A percentile compares a stretch with the other conserved stretches of the same genome.
Evolutionary conservation across 257 asterid genomes (phyloP).

Genomic region (Striga asiatica): DNA sequence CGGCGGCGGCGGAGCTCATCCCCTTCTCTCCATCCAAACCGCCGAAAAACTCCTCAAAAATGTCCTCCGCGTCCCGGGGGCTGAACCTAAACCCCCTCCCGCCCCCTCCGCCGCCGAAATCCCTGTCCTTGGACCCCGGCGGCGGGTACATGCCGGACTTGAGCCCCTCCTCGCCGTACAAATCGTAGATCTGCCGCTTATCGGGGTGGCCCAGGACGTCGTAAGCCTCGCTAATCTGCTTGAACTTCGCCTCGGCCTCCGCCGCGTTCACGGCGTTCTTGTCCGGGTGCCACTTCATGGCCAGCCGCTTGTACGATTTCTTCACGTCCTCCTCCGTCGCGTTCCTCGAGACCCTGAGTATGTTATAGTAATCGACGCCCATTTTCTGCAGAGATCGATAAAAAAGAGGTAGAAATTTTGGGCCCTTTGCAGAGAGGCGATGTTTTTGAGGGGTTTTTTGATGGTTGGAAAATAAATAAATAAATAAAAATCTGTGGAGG

Average conservation of each 20-base stretch:
- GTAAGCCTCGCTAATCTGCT: conserved; percentile 86
- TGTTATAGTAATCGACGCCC: conserved; percentile 79
- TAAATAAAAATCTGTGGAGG: too few species aligned
- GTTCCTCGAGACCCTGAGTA: conserved; percentile 47
- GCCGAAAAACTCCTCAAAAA: conserved; percentile 75
- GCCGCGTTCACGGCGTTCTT: conserved; percentile 59
- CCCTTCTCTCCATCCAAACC: conserved; percentile 29
- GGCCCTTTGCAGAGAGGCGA: too few species aligned
- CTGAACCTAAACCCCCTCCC: conserved; percentile 30
- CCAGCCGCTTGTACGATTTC: conserved; percentile 74
- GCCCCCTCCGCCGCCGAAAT: conserved; percentile 21
- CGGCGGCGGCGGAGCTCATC: conserved; percentile 18
- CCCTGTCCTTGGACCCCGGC: conserved; percentile 23
- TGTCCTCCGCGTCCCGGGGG: conserved; percentile 61
- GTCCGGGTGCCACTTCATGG: conserved; percentile 98
- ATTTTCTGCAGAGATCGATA: conserved; percentile 10
- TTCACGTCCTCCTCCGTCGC: conserved; percentile 74
- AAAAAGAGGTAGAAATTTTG: too few species aligned
- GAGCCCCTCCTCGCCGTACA: conserved; percentile 67
- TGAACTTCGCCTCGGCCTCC: conserved; percentile 87
- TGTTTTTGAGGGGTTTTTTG: too few species aligned
- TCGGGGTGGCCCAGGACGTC: conserved; percentile 68
- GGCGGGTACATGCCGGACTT: conserved; percentile 40
- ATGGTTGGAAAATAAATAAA: too few species aligned
- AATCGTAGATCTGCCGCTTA: conserved; percentile 94